Percentiles rank a stretch among this genome's conserved stretches.
Conservation (phyloP, 345 rosid genomes). For the Corchorus capsularis region DNA sequence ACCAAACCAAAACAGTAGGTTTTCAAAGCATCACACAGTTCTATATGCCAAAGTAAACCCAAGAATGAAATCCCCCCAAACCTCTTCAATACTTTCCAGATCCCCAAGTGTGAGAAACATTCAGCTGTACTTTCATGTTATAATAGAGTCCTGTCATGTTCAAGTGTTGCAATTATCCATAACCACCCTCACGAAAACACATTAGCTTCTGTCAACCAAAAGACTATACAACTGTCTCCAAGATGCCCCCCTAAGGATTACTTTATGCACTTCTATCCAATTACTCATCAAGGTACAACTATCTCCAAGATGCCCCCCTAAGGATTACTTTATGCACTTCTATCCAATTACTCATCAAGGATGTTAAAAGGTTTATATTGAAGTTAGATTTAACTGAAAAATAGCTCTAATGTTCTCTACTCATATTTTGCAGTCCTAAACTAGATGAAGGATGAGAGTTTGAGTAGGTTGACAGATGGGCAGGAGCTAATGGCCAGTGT, state of each 20-base stretch:
- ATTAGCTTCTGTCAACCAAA: neutral
- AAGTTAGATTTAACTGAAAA: neutral
- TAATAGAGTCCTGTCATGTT: neutral
- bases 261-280: neutral
- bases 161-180: neutral
- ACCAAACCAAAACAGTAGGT: too few species aligned
- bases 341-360: slow-evolving; percentile 1
- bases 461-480: neutral
- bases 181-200: neutral
- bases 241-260: neutral
- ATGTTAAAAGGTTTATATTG: neutral
- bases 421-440: neutral
- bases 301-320: neutral
- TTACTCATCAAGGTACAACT: neutral
- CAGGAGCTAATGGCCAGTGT: neutral
- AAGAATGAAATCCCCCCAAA: neutral
- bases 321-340: neutral
- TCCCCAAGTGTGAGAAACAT: neutral
- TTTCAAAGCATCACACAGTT: neutral
- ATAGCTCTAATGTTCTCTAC: neutral
- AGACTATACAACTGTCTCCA: neutral
- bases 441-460: neutral
- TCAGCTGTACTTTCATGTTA: neutral
- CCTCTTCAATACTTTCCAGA: neutral
- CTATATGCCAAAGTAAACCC: neutral